These are phyloP conservation scores for Pyrus pyrifolia DNA, from an alignment of 306 rosid species.

Conservation along the genomic window DNA sequence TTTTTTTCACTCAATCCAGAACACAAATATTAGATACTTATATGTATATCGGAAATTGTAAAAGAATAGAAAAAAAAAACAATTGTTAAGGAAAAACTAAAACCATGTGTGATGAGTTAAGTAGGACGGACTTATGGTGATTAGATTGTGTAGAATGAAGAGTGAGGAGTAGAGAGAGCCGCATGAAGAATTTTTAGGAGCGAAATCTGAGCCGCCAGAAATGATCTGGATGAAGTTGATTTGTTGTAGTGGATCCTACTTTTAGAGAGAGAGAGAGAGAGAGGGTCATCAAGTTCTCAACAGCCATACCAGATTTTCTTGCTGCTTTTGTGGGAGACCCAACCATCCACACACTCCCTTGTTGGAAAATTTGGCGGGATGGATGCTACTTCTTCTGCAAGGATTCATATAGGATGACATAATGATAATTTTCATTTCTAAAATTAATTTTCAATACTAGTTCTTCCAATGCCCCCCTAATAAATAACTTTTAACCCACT, in stretches of 20 bases:
- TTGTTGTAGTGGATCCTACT: constrained; percentile 22
- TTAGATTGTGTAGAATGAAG: background rate
- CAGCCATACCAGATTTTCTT: constrained; percentile 28
- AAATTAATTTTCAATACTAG: no score
- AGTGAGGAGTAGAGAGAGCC: background rate
- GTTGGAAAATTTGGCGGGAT: background rate
- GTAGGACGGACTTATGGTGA: background rate
- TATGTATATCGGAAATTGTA: background rate
- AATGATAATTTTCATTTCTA: background rate
- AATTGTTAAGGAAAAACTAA: background rate
- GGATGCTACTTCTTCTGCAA: background rate
- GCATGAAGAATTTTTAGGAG: constrained; percentile 3
- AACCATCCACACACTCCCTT: background rate
- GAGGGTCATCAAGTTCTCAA: constrained; percentile 13
- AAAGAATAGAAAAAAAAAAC: background rate
- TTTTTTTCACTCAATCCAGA: background rate
- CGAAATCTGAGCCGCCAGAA: constrained; percentile 34
- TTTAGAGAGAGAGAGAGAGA: constrained; percentile 14
- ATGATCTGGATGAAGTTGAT: constrained; percentile 15
- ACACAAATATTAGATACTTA: background rate
- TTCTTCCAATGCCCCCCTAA: no score
- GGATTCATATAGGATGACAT: no score
- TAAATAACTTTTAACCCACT: no score
- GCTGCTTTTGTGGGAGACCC: constrained; percentile 28
- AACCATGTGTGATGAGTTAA: background rate